phyloP scores from a whole-genome alignment of 176 grass and related monocot species.

The Bothriochloa decipiens region DNA sequence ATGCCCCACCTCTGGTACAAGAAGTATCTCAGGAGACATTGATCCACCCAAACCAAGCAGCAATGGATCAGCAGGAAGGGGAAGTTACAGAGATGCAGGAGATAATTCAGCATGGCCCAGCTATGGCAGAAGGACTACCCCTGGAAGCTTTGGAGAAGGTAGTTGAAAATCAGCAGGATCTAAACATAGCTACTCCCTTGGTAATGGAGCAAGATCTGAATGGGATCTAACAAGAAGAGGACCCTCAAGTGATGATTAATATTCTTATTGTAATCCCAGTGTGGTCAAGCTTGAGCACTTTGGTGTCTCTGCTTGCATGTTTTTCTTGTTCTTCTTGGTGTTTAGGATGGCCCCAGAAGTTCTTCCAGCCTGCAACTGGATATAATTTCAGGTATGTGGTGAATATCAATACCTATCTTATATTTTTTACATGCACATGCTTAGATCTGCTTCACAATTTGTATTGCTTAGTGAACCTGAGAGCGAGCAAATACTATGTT shows the following conservation, averaged over 20 bases:
- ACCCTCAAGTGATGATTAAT: conserved; percentile 27
- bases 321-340: conserved; percentile 40
- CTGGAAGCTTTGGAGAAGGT: no score
- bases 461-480: neutral
- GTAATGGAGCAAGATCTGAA: no score
- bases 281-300: conserved; percentile 92
- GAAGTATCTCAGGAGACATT: no score
- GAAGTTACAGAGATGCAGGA: no score
- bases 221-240: no score
- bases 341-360: conserved; percentile 99
- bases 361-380: conserved; percentile 85
- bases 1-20: no score
- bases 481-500: neutral
- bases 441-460: neutral
- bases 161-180: no score
- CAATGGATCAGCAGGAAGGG: no score
- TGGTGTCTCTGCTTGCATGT: conserved; percentile 92
- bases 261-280: conserved; percentile 84
- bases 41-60: no score
- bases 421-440: neutral
- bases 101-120: no score
- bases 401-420: neutral
- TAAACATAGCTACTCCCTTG: no score
- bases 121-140: no score
- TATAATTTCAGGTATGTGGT: conserved; percentile 97